A percentile compares a stretch with the other conserved stretches of the same genome.
phyloP scores from a whole-genome alignment of 352 stramenopile genomes.

The Phytophthora pluvialis region DNA sequence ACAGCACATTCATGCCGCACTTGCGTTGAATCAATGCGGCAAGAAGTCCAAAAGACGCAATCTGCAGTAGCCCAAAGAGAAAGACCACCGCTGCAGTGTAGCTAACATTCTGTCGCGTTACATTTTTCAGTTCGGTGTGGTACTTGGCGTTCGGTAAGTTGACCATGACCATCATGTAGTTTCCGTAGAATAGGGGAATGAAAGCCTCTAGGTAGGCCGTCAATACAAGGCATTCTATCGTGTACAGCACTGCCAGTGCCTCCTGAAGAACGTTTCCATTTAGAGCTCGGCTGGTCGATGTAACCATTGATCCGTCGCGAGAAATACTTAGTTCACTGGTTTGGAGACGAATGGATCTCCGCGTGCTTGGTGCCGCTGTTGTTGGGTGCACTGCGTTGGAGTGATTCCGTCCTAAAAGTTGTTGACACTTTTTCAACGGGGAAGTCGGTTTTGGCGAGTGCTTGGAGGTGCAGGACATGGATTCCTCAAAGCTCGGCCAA shows the following conservation, averaged over 20 bases:
- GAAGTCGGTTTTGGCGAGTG: neutral
- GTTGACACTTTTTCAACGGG: neutral
- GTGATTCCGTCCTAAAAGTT: neutral
- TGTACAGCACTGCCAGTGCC: slow-evolving; percentile 30
- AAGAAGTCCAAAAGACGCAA: slow-evolving; percentile 29
- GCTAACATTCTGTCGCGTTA: slow-evolving; percentile 16
- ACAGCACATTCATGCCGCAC: slow-evolving; percentile 21
- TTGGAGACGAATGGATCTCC: neutral
- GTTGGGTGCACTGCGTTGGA: neutral
- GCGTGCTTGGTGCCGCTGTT: neutral
- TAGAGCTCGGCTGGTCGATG: neutral
- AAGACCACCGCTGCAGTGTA: slow-evolving; percentile 18
- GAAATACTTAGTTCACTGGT: neutral
- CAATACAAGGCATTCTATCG: slow-evolving; percentile 41
- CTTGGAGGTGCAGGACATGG: neutral
- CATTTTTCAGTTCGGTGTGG: slow-evolving; percentile 37
- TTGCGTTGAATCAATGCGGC: slow-evolving; percentile 15
- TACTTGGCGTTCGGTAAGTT: slow-evolving; percentile 39
- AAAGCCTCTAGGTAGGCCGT: slow-evolving; percentile 47
- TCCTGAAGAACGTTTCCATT: slow-evolving; percentile 11
- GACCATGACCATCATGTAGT: slow-evolving; percentile 31
- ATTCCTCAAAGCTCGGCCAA: neutral
- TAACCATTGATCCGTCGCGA: neutral
- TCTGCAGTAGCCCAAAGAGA: slow-evolving; percentile 34
- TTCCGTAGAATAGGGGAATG: slow-evolving; percentile 44